A percentile compares a stretch with the other conserved stretches of the same genome.
Conservation (phyloP, 2,329 filamentous ascomycete species). For the Ceratocystis albifundus region DNA sequence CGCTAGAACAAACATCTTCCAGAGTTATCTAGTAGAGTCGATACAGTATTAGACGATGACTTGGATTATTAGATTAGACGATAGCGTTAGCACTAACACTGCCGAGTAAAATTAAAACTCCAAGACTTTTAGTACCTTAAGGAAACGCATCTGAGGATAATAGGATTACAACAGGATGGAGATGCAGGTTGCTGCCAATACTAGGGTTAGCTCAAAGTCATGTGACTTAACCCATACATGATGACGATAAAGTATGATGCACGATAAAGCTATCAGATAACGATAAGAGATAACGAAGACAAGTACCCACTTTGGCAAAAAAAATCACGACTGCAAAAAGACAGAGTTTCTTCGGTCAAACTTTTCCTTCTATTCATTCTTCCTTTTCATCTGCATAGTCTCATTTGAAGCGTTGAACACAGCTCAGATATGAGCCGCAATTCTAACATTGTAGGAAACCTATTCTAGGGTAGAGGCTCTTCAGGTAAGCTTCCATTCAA, state of each 20-base stretch:
- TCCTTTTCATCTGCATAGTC: neutral
- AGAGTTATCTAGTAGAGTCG: no score
- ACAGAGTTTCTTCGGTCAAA: neutral
- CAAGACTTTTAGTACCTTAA: neutral
- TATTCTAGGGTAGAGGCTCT: neutral
- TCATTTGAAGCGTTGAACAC: neutral
- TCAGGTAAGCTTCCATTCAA: slow-evolving; percentile 14
- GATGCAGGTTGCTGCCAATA: neutral
- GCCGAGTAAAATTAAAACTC: neutral
- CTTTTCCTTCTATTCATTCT: neutral
- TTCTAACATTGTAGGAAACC: neutral
- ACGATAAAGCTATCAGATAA: neutral
- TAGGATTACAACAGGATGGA: neutral
- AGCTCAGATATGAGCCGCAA: neutral
- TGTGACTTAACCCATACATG: neutral
- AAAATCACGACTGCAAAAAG: slow-evolving; percentile 15
- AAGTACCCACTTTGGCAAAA: neutral
- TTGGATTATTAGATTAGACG: neutral
- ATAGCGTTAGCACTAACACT: neutral
- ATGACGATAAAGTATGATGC: neutral
- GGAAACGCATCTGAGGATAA: neutral
- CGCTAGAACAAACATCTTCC: no score
- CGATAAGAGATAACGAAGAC: neutral
- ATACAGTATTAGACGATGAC: no score
- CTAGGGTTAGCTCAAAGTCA: neutral